Evolutionary conservation across 2,329 filamentous ascomycete species (phyloP).

Genomic region (Aspergillus unguis): DNA sequence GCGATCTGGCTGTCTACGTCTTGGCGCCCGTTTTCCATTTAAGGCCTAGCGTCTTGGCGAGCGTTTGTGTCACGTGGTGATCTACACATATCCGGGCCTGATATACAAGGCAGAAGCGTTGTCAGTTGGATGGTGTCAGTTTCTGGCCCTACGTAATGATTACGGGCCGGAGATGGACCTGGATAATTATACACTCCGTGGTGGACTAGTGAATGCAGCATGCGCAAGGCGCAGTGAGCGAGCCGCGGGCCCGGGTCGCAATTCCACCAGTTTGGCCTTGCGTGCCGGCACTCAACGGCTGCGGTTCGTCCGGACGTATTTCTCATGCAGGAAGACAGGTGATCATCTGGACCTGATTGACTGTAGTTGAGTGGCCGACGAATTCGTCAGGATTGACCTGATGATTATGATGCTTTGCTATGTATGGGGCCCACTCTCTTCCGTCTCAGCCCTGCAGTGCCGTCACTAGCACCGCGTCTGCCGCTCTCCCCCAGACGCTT

Average conservation of each 20-base stretch:
- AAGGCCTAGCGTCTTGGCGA: slow-evolving; percentile 1
- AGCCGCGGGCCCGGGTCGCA: not conserved
- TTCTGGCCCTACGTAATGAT: slow-evolving; percentile 2
- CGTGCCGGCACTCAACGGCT: not conserved
- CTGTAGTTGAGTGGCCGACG: not conserved
- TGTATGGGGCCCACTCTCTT: not conserved
- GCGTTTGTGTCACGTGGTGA: slow-evolving; percentile 7
- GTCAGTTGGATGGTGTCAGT: not conserved
- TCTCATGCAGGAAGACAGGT: not conserved
- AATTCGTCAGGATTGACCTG: not conserved
- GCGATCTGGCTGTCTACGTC: slow-evolving; percentile 21
- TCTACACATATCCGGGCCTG: not conserved
- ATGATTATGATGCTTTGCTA: slow-evolving; percentile 3
- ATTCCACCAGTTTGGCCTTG: not conserved
- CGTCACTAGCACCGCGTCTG: slow-evolving; percentile 1
- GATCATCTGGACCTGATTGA: not conserved
- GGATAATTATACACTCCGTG: not conserved
- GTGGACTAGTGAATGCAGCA: not conserved
- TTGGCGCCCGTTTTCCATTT: slow-evolving; percentile 1
- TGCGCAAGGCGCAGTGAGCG: slow-evolving; percentile 1
- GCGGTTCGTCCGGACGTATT: not conserved
- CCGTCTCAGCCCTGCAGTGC: not conserved
- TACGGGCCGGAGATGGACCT: not conserved
- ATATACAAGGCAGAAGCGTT: not conserved
- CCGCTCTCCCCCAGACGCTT: slow-evolving; percentile 2